A percentile compares a stretch with the other conserved stretches of the same genome.
Evolutionary conservation across 2,329 filamentous ascomycete species (phyloP).

Genomic region (Didymella segeticola): DNA sequence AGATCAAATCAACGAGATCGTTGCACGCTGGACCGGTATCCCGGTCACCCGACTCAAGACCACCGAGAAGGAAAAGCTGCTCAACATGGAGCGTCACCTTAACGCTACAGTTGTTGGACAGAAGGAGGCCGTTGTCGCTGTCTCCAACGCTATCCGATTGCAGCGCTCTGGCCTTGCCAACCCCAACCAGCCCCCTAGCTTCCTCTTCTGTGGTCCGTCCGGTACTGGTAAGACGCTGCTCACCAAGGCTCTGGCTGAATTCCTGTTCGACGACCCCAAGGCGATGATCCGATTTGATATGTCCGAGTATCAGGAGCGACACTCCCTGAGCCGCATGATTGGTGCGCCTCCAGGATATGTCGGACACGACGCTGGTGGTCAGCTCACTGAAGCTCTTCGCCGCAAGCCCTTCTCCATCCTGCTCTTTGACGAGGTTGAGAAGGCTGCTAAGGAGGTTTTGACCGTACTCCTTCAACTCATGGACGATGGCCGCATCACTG

Average conservation of each 20-base stretch:
- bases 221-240: constrained; percentile 98
- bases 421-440: constrained; percentile 97
- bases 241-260: constrained; percentile 96
- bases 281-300: constrained; percentile 99
- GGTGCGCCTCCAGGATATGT: constrained; percentile 97
- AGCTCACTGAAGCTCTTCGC: constrained; percentile 92
- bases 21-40: constrained; percentile 97
- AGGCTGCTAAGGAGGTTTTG: constrained; percentile 95
- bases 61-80: constrained; percentile 96
- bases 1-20: constrained; percentile 99
- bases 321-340: constrained; percentile 96
- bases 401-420: constrained; percentile 97
- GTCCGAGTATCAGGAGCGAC: constrained; percentile 98
- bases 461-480: constrained; percentile 99
- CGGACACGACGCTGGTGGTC: constrained; percentile 92
- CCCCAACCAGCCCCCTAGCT: constrained; percentile 95
- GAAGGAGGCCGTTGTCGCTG: constrained; percentile 88
- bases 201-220: constrained; percentile 98
- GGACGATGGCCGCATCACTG: constrained; percentile 98
- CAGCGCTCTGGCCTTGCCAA: constrained; percentile 94
- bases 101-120: constrained; percentile 88
- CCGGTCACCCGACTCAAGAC: constrained; percentile 93
- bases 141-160: constrained; percentile 94
- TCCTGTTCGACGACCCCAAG: constrained; percentile 96
- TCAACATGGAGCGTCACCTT: constrained; percentile 92